Base-by-base conservation (phyloP, 805 yeast species). In the Nakazawaea ishiwadae region DNA sequence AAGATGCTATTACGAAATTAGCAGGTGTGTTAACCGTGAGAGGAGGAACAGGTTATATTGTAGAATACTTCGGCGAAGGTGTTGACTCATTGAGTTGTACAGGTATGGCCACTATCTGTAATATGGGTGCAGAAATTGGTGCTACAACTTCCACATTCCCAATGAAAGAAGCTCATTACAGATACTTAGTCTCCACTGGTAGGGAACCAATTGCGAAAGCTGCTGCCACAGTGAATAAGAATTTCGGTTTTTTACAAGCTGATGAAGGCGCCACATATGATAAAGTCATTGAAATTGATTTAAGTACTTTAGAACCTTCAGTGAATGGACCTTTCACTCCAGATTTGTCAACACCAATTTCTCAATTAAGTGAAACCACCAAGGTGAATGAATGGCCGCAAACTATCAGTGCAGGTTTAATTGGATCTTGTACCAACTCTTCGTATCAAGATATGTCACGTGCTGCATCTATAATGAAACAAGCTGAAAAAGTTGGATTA, bases 101-200 rank as follows among this genome's bases (percentile, higher is more conserved):
- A 39, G 98, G 98, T 77, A 90, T 90, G 98, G 98, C 95, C 63
- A 90, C 98, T 56, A 90, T 90, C 70, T 90, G 98, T 78, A 90
- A 90, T 69, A 90, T 90, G 98, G 98, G 98, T 75, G 98, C 98
- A 53, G 98, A 90, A 71, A 89, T 90, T 54, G 98, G 98, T 71
- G 97, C 97, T 47, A 90, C 98, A 49, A 90, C 98, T 44, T 90
- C 97, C 36, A 87, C 86, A 47, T 90, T 90, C 95, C 98, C 98
- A 64, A 89, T 76, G 86, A 89, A 87, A 75, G 77, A 81, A 59
- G 83, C 91, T 51, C 90, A 86, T 86, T 79, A 70, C 63, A 84
- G 83, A 51, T 91, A 90, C 73, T 77, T 91, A 64, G 66, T 76
- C 48, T 93, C 95, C 44, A 91, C 98, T 45, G 81, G 79, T 54